A percentile compares a stretch with the other conserved stretches of the same genome.
These are phyloP conservation scores for Pachysandra terminalis DNA, from an alignment of 164 flowering plant species.

Conservation along the genomic window DNA sequence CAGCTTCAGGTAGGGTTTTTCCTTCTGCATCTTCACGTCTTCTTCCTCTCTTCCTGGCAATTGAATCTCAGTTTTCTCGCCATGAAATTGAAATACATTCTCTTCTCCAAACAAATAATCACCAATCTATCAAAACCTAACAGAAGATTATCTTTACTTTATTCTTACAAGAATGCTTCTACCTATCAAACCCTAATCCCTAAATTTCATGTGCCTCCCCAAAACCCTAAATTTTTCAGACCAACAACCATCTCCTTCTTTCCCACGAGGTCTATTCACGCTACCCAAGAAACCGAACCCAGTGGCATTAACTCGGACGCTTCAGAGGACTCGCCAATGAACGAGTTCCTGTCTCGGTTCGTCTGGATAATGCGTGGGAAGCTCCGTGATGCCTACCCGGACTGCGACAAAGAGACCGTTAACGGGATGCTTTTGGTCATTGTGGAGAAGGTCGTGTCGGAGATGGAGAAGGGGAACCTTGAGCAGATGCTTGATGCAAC, in stretches of 20 bases:
- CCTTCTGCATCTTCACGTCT: too few species aligned
- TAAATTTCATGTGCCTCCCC: slow-evolving; percentile 1
- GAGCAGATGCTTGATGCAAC: slow-evolving; percentile 34
- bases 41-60: neutral
- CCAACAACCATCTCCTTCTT: slow-evolving; percentile 7
- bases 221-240: slow-evolving; percentile 4
- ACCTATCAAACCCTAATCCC: slow-evolving; percentile 9
- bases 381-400: slow-evolving; percentile 49
- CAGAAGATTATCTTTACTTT: slow-evolving; percentile 7
- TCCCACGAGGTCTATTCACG: slow-evolving; percentile 23
- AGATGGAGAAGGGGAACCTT: slow-evolving; percentile 60
- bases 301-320: slow-evolving; percentile 4
- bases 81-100: slow-evolving; percentile 37
- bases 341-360: slow-evolving; percentile 81
- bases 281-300: slow-evolving; percentile 19
- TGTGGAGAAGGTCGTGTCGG: slow-evolving; percentile 60
- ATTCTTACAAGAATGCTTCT: slow-evolving; percentile 15
- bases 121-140: slow-evolving; percentile 26
- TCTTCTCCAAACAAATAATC: slow-evolving; percentile 26
- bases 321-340: slow-evolving; percentile 43
- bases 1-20: too few species aligned
- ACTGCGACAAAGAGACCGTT: slow-evolving; percentile 57
- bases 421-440: slow-evolving; percentile 75
- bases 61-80: neutral
- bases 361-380: slow-evolving; percentile 73